Base-by-base conservation (phyloP, 805 yeast genomes). In the Blastobotrys chiropterorum region DNA sequence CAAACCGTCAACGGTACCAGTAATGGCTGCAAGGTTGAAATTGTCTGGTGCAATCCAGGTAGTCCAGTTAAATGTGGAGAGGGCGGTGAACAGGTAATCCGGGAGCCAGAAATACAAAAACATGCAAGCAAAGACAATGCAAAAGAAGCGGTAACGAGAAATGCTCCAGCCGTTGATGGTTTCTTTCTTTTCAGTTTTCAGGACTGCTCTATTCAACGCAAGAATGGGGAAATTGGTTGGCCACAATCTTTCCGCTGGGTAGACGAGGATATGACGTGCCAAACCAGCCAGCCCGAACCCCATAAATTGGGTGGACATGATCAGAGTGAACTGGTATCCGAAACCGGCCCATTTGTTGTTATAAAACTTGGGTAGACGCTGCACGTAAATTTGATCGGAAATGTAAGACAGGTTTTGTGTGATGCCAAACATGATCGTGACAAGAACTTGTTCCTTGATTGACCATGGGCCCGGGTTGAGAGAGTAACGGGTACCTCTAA, bases 211-310 rank as follows among this genome's bases (percentile, higher is more conserved):
- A 72, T 78, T 73, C 62, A 81, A 71, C 20, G 86, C 79, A 38
- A 80, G 64, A 2, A 81, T 74, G 54, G 82, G 83, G 62, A 83
- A 70, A 55, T 78, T 75, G 20, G 78, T 71, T 5, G 87, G 87
- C 87, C 87, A 83, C 52, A 82, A 69, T 57, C 81, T 78, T 39
- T 78, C 70, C 13, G 83, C 76, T 11, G 86, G 83, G 56, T 79
- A 76, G 39, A 83, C 82, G 50, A 82, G 73, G 53, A 80, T 72
- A 62, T 78, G 73, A 63, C 84, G 73, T 34, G 79, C 70, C 48
- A 83, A 50, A 15, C 88, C 88, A 48, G 85, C 86, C 40, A 80
- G 70, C 46, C 85, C 85, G 59, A 81, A 81, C 21, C 88, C 88
- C 56, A 83, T 68, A 65, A 77, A 74, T 64, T 83, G 87, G 40